A percentile compares a stretch with the other conserved stretches of the same genome.
Evolutionary conservation across 768 basidiomycete genomes (phyloP).

Genomic region (Tulasnella calospora): DNA sequence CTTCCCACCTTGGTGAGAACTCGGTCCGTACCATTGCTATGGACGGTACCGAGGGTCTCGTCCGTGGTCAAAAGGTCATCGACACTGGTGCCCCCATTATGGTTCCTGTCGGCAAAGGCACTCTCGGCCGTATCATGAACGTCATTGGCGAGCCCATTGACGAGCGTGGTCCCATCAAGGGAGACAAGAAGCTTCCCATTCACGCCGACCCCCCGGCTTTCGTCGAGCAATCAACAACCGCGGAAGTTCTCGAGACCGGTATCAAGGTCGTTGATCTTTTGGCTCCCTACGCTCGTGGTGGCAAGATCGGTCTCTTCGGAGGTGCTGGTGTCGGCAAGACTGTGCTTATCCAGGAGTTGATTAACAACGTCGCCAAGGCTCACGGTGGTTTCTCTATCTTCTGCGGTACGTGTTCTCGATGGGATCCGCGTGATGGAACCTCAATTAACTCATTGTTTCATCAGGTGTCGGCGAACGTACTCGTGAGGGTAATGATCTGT

Average conservation of each 20-base stretch:
- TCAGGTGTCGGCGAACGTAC: conserved; percentile 99
- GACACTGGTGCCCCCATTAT: conserved; percentile 96
- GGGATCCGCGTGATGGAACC: not conserved
- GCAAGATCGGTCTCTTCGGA: conserved; percentile 99
- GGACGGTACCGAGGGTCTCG: conserved; percentile 99
- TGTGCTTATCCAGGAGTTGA: conserved; percentile 98
- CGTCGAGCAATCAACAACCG: conserved; percentile 97
- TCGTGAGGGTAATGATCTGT: conserved; percentile 99
- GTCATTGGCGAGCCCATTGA: conserved; percentile 99
- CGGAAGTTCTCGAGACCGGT: conserved; percentile 98
- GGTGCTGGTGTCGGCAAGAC: conserved; percentile 99
- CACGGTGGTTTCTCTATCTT: conserved; percentile 99
- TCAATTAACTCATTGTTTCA: not conserved
- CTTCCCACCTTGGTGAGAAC: conserved; percentile 98
- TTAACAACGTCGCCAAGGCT: conserved; percentile 99
- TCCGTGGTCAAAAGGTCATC: conserved; percentile 94
- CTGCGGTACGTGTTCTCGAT: conserved; percentile 57
- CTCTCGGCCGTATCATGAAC: conserved; percentile 99
- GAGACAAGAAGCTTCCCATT: conserved; percentile 85
- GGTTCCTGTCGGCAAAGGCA: conserved; percentile 91
- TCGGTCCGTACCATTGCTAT: conserved; percentile 99
- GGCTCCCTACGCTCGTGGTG: conserved; percentile 99
- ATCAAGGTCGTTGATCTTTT: conserved; percentile 99
- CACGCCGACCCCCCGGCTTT: conserved; percentile 97
- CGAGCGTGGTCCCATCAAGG: conserved; percentile 98